A percentile compares a stretch with the other conserved stretches of the same genome.
phyloP scores from a whole-genome alignment of 306 rosid species.

The Cicer arietinum region DNA sequence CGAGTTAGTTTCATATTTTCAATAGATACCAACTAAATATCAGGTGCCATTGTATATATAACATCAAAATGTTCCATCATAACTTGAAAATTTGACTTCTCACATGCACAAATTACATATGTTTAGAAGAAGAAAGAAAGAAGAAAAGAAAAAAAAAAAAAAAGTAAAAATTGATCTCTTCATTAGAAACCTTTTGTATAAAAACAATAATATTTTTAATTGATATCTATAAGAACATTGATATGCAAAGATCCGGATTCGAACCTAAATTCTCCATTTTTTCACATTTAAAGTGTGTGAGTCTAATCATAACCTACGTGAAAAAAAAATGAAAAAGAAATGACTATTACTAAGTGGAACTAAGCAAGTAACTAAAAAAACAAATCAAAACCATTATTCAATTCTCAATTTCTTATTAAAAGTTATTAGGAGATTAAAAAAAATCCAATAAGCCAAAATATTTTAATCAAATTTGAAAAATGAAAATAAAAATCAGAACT shows the following conservation, averaged over 20 bases:
- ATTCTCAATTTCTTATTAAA: constrained; percentile 34
- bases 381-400: constrained; percentile 12
- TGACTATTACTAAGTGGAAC: no score
- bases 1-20: neutral
- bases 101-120: neutral
- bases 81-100: neutral
- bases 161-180: constrained; percentile 2
- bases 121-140: neutral
- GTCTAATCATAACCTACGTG: no score
- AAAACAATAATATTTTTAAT: no score
- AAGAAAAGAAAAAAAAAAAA: no score
- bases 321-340: no score
- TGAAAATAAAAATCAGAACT: neutral
- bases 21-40: neutral
- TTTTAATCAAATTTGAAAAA: neutral
- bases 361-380: neutral
- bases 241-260: no score
- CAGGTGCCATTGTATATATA: neutral
- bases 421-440: neutral
- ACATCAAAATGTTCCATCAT: neutral
- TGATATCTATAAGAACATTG: no score
- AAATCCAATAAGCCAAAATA: constrained; percentile 15
- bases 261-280: no score
- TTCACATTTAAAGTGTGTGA: no score
- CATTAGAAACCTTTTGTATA: neutral